Base-by-base conservation (phyloP, 805 yeast genomes). In the Pichia pseudocactophila region DNA sequence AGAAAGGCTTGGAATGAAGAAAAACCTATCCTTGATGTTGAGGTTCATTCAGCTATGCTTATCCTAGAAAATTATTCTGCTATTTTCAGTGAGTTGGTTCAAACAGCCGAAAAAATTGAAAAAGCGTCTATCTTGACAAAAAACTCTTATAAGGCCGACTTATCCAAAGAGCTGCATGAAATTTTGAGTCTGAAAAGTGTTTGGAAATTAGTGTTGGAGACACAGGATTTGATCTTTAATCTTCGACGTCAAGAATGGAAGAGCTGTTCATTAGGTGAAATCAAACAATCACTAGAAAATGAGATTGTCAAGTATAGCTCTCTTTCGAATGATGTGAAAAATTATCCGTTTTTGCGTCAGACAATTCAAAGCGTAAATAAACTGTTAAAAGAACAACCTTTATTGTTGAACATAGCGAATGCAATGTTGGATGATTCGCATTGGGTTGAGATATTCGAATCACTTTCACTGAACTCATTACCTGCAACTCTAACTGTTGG, bases 401-500 rank as follows among this genome's bases (percentile, higher is more conserved):
- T 68, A 7, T 30, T 82, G 1, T 47, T 57, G 2, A 73, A 70
- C 3, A 59, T 86, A 43, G 74, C 71, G 43, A 71, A 78, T 4
- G 81, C 71, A 0, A 70, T 76, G 0, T 58, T 89, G 47, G 73
- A 73, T 41, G 69, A 68, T 0, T 66, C 88, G 18, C 97, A 89
- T 53, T 78, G 96, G 88, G 62, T 62, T 15, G 47, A 53, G 9
- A 56, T 80, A 2, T 73, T 73, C 48, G 47, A 56, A 11, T 57
- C 53, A 11, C 45, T 69, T 6, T 17, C 16, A 1, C 40, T 41
- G 7, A 37, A 36, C 10, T 30, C 26, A 11, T 39, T 44, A 13
- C 53, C 60, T 8, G 43, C 36, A 4, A 45, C 60, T 0, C 49
- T 80, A 42, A 63, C 70, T 0, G 58, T 86, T 2, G 78, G 78